These are phyloP conservation scores for Achaetomiella virescens DNA, from an alignment of 495 filamentous ascomycete species.

Conservation along the genomic window DNA sequence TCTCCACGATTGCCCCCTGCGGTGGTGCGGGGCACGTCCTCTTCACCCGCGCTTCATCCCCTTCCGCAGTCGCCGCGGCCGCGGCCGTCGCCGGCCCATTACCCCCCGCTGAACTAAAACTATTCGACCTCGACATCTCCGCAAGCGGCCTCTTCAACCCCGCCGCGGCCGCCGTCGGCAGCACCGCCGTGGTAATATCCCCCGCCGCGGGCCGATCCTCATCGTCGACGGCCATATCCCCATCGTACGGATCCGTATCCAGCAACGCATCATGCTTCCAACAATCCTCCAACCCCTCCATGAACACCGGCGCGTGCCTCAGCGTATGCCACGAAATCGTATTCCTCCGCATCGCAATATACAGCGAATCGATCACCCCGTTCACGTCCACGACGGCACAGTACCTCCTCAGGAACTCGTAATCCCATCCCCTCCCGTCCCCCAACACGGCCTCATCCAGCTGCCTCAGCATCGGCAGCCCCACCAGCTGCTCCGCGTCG, in stretches of 20 bases:
- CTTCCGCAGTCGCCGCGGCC: not conserved
- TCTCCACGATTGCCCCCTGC: conserved; percentile 4
- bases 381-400: conserved; percentile 45
- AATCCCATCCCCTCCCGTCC: conserved; percentile 33
- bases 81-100: not conserved
- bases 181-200: conserved; percentile 39
- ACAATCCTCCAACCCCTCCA: conserved; percentile 43
- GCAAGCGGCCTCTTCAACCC: conserved; percentile 40
- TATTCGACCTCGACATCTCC: conserved; percentile 44
- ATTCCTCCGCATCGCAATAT: conserved; percentile 47
- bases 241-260: conserved; percentile 36
- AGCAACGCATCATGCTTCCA: conserved; percentile 46
- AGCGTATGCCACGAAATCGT: conserved; percentile 45
- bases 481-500: conserved; percentile 46
- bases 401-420: conserved; percentile 42
- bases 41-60: conserved; percentile 17
- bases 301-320: conserved; percentile 38
- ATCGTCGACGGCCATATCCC: conserved; percentile 29
- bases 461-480: conserved; percentile 50
- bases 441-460: conserved; percentile 34
- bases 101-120: conserved; percentile 37
- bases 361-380: conserved; percentile 49
- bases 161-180: conserved; percentile 20
- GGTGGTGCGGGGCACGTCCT: conserved; percentile 14
- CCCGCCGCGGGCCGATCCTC: conserved; percentile 42